Evolutionary conservation across 2,329 filamentous ascomycete genomes (phyloP), one percentile per base, ranked within the genome.

Genomic region (Colletotrichum orchidophilum): DNA sequence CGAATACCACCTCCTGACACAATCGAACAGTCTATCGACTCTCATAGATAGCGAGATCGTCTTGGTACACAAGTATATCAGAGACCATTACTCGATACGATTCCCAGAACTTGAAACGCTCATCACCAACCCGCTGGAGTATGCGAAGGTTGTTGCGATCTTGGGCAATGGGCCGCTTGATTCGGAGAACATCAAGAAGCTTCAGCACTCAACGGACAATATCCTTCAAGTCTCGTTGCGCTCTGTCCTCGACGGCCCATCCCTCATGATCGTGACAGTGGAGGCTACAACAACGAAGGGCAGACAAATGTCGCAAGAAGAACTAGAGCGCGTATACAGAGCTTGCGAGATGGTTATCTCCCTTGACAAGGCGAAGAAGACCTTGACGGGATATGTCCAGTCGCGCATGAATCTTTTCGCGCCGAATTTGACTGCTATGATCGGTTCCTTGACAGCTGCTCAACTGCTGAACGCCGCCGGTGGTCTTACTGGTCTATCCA

Each of bases 361-460:
- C 46, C 90, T 99, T 11, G 94, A 98, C 80, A 91, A 88, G 74
- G 95, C 96, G 31, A 98, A 98, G 82, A 92, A 89, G 73, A 93
- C 91, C 0, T 87, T 99, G 65, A 97, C 94, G 2, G 93, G 96
- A 79, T 99, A 97, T 78, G 96, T 99, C 18, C 94, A 98, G 82
- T 98, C 96, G 42, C 93, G 96, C 73, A 98, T 99, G 94, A 96
- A 93, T 75, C 87, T 97, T 39, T 98, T 98, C 79, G 96, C 96
- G 5, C 96, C 96, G 0, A 99, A 99, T 77, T 83, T 98, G 64
- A 97, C 96, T 0, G 92, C 91, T 1, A 88, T 99, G 21, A 93
- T 99, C 69, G 96, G 96, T 21, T 96, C 96, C 0, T 87, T 97
- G 21, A 98, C 96, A 3, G 96, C 96, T 8, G 96, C 96, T 4